Conservation (phyloP, 345 rosid genomes). For the Lepidium didymum region DNA sequence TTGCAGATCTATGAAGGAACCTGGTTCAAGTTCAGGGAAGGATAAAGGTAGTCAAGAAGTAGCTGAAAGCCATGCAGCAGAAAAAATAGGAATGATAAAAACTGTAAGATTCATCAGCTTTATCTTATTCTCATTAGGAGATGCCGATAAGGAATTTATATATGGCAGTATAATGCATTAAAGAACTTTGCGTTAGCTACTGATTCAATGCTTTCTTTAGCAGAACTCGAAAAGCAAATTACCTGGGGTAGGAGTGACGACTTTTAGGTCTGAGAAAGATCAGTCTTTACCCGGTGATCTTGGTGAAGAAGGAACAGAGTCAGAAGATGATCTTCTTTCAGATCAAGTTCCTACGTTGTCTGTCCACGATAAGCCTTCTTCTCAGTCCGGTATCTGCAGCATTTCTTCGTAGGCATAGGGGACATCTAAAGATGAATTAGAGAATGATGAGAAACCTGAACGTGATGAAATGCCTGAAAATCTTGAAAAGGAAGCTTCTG, state of each 20-base stretch:
- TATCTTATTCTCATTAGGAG: neutral
- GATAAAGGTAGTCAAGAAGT: conserved; percentile 48
- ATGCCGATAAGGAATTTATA: neutral
- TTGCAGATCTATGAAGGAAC: conserved; percentile 47
- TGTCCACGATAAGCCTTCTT: conserved; percentile 46
- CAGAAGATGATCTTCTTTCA: conserved; percentile 49
- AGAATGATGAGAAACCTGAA: conserved; percentile 32
- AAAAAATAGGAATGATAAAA: conserved; percentile 42
- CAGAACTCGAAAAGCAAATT: conserved; percentile 26
- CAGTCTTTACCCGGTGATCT: conserved; percentile 35
- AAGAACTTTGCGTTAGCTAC: conserved; percentile 19
- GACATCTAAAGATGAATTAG: conserved; percentile 27
- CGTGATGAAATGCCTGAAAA: conserved; percentile 40
- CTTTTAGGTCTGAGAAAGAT: conserved; percentile 34
- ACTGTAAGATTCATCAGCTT: conserved; percentile 35
- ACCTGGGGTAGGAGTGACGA: conserved; percentile 15
- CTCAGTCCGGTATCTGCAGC: conserved; percentile 36
- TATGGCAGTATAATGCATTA: neutral
- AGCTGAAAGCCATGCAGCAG: conserved; percentile 38
- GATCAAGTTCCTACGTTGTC: conserved; percentile 57
- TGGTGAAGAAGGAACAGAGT: conserved; percentile 40
- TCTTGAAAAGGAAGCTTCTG: conserved; percentile 45
- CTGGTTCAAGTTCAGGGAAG: conserved; percentile 40
- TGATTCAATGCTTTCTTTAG: neutral
- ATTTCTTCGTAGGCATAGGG: conserved; percentile 33